phyloP scores from a whole-genome alignment of 805 yeast genomes.

The Torulaspora quercuum region DNA sequence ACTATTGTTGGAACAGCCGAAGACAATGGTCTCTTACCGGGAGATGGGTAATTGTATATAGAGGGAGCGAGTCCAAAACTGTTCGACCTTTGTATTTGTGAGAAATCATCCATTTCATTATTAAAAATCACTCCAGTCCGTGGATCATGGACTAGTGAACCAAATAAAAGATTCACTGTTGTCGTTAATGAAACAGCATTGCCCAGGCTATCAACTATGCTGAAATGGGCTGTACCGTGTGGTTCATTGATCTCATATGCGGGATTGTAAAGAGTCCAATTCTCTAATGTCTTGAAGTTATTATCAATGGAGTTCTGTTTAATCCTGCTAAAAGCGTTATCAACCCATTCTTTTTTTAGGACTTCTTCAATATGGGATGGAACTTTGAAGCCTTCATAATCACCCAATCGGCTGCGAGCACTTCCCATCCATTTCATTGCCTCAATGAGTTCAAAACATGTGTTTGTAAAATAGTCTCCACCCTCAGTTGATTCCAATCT shows the following conservation, averaged over 20 bases:
- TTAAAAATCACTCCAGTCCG: slow-evolving; percentile 79
- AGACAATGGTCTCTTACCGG: slow-evolving; percentile 78
- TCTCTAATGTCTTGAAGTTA: slow-evolving; percentile 46
- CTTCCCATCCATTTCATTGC: slow-evolving; percentile 93
- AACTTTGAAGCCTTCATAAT: slow-evolving; percentile 39
- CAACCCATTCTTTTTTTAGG: slow-evolving; percentile 55
- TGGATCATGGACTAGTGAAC: slow-evolving; percentile 77
- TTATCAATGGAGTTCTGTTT: slow-evolving; percentile 38
- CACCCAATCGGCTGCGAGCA: slow-evolving; percentile 84
- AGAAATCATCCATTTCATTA: slow-evolving; percentile 93
- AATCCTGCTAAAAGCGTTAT: slow-evolving; percentile 47
- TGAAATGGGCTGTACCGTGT: slow-evolving; percentile 87
- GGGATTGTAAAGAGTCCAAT: slow-evolving; percentile 76
- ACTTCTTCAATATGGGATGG: slow-evolving; percentile 44
- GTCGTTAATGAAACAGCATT: slow-evolving; percentile 87
- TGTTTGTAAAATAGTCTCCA: slow-evolving; percentile 46
- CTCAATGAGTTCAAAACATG: slow-evolving; percentile 70
- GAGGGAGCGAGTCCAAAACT: slow-evolving; percentile 83
- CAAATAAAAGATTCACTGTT: slow-evolving; percentile 80
- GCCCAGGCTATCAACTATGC: slow-evolving; percentile 67
- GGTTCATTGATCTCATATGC: slow-evolving; percentile 73
- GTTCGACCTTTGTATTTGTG: slow-evolving; percentile 64
- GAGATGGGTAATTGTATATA: slow-evolving; percentile 67
- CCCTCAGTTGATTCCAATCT: slow-evolving; percentile 41
- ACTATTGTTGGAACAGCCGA: slow-evolving; percentile 78